Evolutionary conservation across 345 rosid genomes (phyloP).

Genomic region (Populus euphratica): DNA sequence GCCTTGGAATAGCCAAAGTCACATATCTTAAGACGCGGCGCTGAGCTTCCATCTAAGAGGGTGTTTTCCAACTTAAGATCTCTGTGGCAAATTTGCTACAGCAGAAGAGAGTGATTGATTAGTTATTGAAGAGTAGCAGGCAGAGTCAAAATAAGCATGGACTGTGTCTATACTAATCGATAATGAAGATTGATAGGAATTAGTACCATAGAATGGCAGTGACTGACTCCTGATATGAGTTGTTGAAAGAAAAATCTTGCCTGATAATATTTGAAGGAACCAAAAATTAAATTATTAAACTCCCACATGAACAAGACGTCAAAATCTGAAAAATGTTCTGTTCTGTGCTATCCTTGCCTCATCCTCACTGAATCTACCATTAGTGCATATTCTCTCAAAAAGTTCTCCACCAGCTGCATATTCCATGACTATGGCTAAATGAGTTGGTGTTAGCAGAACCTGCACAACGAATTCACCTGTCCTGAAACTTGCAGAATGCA

Average conservation of each 20-base stretch:
- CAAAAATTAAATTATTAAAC: neutral
- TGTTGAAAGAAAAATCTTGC: slow-evolving; percentile 27
- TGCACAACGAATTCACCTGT: slow-evolving; percentile 3
- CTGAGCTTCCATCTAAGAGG: slow-evolving; percentile 18
- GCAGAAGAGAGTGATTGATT: neutral
- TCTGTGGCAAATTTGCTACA: slow-evolving; percentile 28
- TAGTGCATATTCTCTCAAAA: slow-evolving; percentile 27
- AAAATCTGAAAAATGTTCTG: neutral
- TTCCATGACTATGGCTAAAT: slow-evolving; percentile 31
- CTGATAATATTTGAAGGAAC: slow-evolving; percentile 7
- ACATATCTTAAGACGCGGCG: slow-evolving; percentile 22
- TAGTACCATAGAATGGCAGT: slow-evolving; percentile 29
- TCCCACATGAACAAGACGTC: neutral
- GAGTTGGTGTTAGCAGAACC: slow-evolving; percentile 22
- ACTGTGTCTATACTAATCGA: neutral
- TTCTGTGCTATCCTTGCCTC: slow-evolving; percentile 1
- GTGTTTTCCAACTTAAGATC: slow-evolving; percentile 29
- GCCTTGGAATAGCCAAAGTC: slow-evolving; percentile 31
- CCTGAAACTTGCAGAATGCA: neutral
- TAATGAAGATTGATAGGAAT: neutral
- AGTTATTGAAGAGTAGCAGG: too few species aligned
- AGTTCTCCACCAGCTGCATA: slow-evolving; percentile 27
- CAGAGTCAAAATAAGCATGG: neutral
- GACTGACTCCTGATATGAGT: slow-evolving; percentile 26
- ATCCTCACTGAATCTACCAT: slow-evolving; percentile 26